These are phyloP conservation scores for Passalora sequoiae DNA, from an alignment of 2,329 filamentous ascomycete species.

Conservation along the genomic window DNA sequence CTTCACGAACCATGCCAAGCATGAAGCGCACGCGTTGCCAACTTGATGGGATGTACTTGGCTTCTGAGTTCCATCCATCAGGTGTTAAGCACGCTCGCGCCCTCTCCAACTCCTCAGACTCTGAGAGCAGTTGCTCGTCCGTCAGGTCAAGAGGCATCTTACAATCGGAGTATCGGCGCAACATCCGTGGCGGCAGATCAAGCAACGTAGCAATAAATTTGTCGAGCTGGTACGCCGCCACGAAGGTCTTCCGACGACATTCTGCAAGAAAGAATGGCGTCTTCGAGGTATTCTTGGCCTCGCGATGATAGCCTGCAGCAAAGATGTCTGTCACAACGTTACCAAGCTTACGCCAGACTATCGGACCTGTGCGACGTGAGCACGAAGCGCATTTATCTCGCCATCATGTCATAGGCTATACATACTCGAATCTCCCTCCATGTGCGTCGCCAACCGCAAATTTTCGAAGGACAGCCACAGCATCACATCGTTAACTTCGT, in stretches of 20 bases:
- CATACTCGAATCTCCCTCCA: constrained; percentile 11
- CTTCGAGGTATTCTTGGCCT: constrained; percentile 10
- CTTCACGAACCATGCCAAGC: constrained; percentile 9
- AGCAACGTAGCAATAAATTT: constrained; percentile 20
- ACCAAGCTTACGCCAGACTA: constrained; percentile 8
- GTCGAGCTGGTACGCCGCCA: constrained; percentile 16
- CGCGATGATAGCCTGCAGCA: constrained; percentile 17
- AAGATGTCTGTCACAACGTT: constrained; percentile 5
- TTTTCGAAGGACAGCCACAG: constrained; percentile 14
- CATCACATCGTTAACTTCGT: constrained; percentile 16
- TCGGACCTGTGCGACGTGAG: constrained; percentile 6
- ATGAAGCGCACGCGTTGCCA: constrained; percentile 15
- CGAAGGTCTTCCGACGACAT: constrained; percentile 15
- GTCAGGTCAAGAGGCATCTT: constrained; percentile 13
- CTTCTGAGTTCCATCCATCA: constrained; percentile 14
- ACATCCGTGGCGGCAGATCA: constrained; percentile 19
- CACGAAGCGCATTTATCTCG: background rate
- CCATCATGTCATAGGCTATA: background rate
- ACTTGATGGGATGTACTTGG: constrained; percentile 9
- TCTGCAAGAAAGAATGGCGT: constrained; percentile 22
- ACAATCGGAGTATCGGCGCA: constrained; percentile 7
- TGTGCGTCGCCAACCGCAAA: constrained; percentile 7
- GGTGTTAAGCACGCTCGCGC: constrained; percentile 8
- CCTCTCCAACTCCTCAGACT: background rate
- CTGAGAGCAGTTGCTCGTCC: constrained; percentile 10